Evolutionary conservation across 2,329 filamentous ascomycete species (phyloP), one percentile per base, ranked within the genome.

Genomic region (Apiospora rasikravindrae): DNA sequence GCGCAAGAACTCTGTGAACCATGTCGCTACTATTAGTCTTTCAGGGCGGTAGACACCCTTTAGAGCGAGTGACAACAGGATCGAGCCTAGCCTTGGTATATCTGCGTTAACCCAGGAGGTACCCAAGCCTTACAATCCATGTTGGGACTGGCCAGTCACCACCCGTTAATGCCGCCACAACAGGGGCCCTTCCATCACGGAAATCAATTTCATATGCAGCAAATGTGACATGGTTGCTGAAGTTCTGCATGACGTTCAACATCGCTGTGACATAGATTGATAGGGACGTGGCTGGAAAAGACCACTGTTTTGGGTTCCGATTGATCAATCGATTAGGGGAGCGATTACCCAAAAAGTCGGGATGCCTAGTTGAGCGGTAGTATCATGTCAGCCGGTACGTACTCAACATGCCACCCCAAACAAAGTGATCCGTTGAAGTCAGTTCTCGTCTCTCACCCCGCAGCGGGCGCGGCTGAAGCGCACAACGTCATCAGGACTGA

Each of bases 341-440:
- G 40, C 13, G 40, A 14, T 42, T 42, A 42, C 40, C 40, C 24
- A 53, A 53, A 53, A 16, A 26, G 53, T 61, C 53, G 53, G 53
- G 53, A 61, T 61, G 29, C 53, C 53, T 33, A 61, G 53, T 61
- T 61, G 53, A 61, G 53, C 14, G 26, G 33, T 33, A 33, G 51
- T 19, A 57, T 37, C 53, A 61, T 61, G 26, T 37, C 53, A 61
- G 29, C 53, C 14, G 53, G 53, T 61, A 61, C 53, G 53, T 61
- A 61, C 53, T 47, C 40, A 61, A 33, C 53, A 61, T 61, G 53
- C 53, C 53, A 61, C 53, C 53, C 53, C 53, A 37, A 61, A 33
- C 37, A 33, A 61, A 37, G 53, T 22, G 26, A 61, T 61, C 53
- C 53, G 53, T 61, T 61, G 29, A 61, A 61, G 53, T 61, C 26